phyloP scores from a whole-genome alignment of 148 eudicot species.

The Talinum fruticosum region DNA sequence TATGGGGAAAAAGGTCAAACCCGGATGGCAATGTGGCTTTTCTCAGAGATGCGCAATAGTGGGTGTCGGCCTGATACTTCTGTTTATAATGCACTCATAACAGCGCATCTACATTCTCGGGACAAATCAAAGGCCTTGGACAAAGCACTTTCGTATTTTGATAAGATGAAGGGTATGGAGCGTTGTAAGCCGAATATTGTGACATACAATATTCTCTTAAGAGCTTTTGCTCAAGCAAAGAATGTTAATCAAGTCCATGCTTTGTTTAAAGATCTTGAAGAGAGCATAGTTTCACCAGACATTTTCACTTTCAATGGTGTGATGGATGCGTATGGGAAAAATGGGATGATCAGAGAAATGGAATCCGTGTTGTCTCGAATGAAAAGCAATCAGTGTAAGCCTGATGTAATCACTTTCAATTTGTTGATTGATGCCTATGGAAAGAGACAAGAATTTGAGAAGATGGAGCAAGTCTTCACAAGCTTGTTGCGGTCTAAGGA shows the following conservation, averaged over 20 bases:
- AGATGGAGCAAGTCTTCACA: constrained; percentile 91
- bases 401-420: constrained; percentile 80
- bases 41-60: constrained; percentile 96
- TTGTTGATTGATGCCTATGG: constrained; percentile 92
- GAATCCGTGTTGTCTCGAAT: constrained; percentile 66
- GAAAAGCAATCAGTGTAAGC: constrained; percentile 73
- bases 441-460: constrained; percentile 81
- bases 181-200: constrained; percentile 74
- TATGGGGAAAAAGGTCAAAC: constrained; percentile 95
- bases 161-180: constrained; percentile 91
- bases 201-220: constrained; percentile 80
- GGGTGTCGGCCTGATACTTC: constrained; percentile 91
- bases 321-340: constrained; percentile 96
- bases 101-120: constrained; percentile 80
- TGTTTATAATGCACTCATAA: constrained; percentile 80
- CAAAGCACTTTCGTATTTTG: constrained; percentile 70
- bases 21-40: constrained; percentile 92
- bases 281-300: constrained; percentile 70
- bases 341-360: constrained; percentile 94
- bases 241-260: constrained; percentile 59
- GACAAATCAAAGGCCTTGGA: constrained; percentile 82
- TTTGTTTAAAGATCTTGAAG: constrained; percentile 73
- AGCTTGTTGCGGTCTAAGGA: constrained; percentile 76
- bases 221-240: constrained; percentile 86
- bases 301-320: constrained; percentile 85